Evolutionary conservation across 2,329 filamentous ascomycete species (phyloP), one percentile per base, ranked within the genome.

Genomic region (Hymenoscyphus salicellus): DNA sequence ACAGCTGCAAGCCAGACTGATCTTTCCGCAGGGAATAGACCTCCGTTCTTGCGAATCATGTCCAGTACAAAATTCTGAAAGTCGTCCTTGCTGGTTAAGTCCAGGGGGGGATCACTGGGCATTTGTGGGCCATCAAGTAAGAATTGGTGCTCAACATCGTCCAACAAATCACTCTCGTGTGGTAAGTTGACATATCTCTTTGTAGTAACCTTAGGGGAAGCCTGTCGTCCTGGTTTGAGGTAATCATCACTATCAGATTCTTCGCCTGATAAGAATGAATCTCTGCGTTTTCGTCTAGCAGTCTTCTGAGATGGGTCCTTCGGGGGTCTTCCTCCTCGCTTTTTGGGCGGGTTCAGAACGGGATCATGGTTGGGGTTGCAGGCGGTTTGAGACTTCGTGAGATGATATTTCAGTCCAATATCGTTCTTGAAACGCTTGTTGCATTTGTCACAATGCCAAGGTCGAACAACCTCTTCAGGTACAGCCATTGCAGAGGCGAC

Each of bases 341-440:
- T 58, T 33, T 58, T 62, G 17, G 36, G 33, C 20, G 28, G 32
- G 8, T 57, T 58, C 5, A 52, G 26, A 28, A 33, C 41, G 10
- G 66, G 67, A 26, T 69, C 66, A 33, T 61, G 72, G 49, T 72
- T 68, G 2, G 75, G 75, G 65, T 77, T 77, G 63, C 75, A 77
- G 3, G 68, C 58, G 5, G 70, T 72, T 28, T 72, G 66, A 7
- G 75, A 71, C 60, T 73, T 73, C 1, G 62, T 70, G 1, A 71
- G 36, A 65, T 77, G 75, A 62, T 77, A 77, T 57, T 74, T 69
- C 3, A 77, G 64, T 20, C 75, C 75, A n/a, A 71, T 70, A 8
- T 71, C 63, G 58, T 75, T 75, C 59, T 74, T 76, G 61, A 72
- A 77, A 55, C 69, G 60, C 1, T 66, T 62, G 5, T 64, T 67